phyloP scores from a whole-genome alignment of 1,139 yeast genomes.

The Magnusiomyces magnusii region DNA sequence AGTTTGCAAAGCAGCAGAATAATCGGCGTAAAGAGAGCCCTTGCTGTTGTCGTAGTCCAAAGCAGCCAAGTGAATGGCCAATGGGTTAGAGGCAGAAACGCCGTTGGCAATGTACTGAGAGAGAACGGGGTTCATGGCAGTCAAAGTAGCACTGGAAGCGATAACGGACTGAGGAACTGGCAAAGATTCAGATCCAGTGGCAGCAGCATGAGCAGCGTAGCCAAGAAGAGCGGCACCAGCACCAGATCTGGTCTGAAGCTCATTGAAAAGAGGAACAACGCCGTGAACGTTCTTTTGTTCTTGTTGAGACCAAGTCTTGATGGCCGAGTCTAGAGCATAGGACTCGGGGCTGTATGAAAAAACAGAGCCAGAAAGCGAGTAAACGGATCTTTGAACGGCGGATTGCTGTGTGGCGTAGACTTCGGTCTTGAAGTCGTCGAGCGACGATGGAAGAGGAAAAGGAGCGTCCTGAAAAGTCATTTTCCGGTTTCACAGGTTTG shows the following conservation, averaged over 20 bases:
- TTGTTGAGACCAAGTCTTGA: constrained; percentile 49
- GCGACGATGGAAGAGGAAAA: constrained; percentile 21
- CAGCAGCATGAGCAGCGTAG: constrained; percentile 37
- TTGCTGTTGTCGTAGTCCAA: constrained; percentile 53
- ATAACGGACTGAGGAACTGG: constrained; percentile 40
- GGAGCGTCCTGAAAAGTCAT: constrained; percentile 16
- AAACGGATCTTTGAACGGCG: constrained; percentile 58
- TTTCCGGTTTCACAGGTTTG: no score
- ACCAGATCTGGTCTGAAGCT: constrained; percentile 74
- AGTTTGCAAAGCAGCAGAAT: constrained; percentile 52
- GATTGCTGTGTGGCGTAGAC: constrained; percentile 46
- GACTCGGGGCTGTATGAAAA: constrained; percentile 66
- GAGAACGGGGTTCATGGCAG: constrained; percentile 55
- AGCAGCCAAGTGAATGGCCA: constrained; percentile 65
- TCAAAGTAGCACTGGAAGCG: constrained; percentile 61
- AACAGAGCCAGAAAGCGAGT: constrained; percentile 53
- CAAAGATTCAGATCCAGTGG: constrained; percentile 9
- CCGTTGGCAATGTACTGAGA: constrained; percentile 33
- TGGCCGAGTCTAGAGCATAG: constrained; percentile 51
- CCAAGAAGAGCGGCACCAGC: constrained; percentile 79
- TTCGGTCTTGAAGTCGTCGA: constrained; percentile 23
- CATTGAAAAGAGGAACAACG: constrained; percentile 48
- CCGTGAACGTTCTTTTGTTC: constrained; percentile 48
- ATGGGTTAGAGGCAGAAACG: constrained; percentile 28
- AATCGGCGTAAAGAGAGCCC: constrained; percentile 55